phyloP scores from a whole-genome alignment of 1,284 basidiomycete species.

The Singerocomus inundabilis region DNA sequence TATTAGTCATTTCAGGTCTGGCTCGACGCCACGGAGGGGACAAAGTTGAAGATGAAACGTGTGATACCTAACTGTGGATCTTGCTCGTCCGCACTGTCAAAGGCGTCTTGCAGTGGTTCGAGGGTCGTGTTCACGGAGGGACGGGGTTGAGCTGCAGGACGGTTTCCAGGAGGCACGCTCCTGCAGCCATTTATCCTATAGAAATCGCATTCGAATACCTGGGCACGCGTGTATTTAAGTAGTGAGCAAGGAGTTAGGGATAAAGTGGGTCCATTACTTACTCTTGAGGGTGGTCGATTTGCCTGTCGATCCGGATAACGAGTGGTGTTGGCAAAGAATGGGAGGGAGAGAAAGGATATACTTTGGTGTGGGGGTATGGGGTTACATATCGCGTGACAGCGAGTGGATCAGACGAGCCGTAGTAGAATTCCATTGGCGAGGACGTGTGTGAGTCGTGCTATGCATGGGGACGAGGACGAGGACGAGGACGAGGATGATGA shows the following conservation, averaged over 20 bases:
- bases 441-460: no score
- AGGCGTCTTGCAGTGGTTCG: conserved; percentile 40
- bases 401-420: no score
- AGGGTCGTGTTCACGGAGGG: conserved; percentile 65
- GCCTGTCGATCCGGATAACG: conserved; percentile 39
- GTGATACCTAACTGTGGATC: conserved; percentile 42
- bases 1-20: conserved; percentile 49
- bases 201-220: conserved; percentile 71
- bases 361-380: no score
- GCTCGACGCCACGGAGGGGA: conserved; percentile 55
- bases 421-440: no score
- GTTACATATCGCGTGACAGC: no score
- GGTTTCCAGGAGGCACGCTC: conserved; percentile 70
- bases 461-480: no score
- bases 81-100: conserved; percentile 41
- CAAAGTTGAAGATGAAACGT: conserved; percentile 49
- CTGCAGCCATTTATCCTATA: conserved; percentile 48
- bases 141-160: conserved; percentile 78
- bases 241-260: no score
- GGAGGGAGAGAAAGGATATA: no score
- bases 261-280: conserved; percentile 30
- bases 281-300: conserved; percentile 71
- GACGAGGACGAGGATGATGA: no score
- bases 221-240: conserved; percentile 13
- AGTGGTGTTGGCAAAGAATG: no score